Conservation (phyloP, 345 rosid genomes). For the Eucalyptus sp. region DNA sequence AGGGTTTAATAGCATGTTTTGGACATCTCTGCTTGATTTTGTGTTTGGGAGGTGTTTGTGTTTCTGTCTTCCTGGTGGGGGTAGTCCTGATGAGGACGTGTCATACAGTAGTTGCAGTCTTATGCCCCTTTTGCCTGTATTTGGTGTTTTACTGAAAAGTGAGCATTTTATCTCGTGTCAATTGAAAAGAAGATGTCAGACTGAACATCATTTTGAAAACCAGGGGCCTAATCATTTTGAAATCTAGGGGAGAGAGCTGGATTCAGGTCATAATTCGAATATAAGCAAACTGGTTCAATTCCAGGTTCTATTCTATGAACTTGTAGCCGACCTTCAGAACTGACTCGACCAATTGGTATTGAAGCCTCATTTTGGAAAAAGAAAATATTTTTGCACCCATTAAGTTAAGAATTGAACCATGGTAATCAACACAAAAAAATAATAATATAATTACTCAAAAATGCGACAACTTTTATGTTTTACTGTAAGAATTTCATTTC, state of each 20-base stretch:
- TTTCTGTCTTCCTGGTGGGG: neutral
- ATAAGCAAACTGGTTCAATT: fast-evolving
- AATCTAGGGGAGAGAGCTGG: neutral
- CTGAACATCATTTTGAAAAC: neutral
- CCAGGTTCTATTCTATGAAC: fast-evolving
- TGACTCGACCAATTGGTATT: fast-evolving
- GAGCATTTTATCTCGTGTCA: neutral
- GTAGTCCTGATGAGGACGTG: neutral
- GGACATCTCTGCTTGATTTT: neutral
- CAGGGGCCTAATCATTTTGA: neutral
- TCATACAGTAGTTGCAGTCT: neutral
- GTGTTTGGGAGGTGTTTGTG: neutral
- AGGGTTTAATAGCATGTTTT: neutral
- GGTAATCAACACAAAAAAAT: neutral
- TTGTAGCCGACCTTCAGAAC: neutral
- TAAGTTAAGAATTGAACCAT: neutral
- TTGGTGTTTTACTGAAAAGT: neutral
- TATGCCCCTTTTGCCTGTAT: neutral
- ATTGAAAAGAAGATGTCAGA: neutral
- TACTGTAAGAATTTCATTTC: fast-evolving
- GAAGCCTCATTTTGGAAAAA: fast-evolving
- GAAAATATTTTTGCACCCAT: neutral
- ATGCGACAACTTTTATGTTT: fast-evolving
- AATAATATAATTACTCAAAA: fast-evolving
- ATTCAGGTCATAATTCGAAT: neutral